Evolutionary conservation across 148 eudicot species (phyloP), one percentile per base, ranked within the genome.

Genomic region (Rhododendron simsii): DNA sequence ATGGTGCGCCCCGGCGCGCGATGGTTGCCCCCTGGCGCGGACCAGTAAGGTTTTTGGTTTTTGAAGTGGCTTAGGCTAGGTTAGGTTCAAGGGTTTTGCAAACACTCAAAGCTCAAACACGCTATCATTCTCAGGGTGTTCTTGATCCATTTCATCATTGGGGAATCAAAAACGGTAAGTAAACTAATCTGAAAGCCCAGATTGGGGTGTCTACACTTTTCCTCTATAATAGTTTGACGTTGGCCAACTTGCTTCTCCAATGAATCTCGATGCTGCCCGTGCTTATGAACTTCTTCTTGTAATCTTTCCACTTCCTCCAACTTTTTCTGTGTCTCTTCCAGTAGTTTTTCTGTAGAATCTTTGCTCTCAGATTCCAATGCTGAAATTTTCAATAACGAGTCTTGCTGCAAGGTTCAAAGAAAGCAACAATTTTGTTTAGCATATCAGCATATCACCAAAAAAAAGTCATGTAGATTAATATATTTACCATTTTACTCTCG

Each of bases 401-500:
- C 95, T 84, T 93, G 88, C 99, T 95, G 95, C 93, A 90, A 51
- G 81, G 76, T 81, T 74, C 44, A 65, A 51, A 81, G 33, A 71
- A 45, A 53, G 33, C 30, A 35, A 55, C 65, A 20, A 83, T 37
- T 3, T 51, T 21, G 18, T 69, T 45, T 51, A 80, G 30, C 59
- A 75, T 61, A 84, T 35, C 28, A 48, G 75, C 12, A 45, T 55
- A 7, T 11, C 21, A 83, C 41, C 80, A 84, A 82, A 23, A 47
- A 26, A 28, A 26, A 78, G 37, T 35, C 82, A 81, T 13, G 18
- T 23, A 26, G 55, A n/a, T 77, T 76, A 80, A 28, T 35, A 63
- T 18, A 69, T 75, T 53, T 78, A 97, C 98, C 99, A 92, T 92
- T 88, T 92, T 88, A 67, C 87, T 88, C 87, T 93, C 94, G 14